A percentile compares a stretch with the other conserved stretches of the same genome.
These are phyloP conservation scores for Fagus crenata DNA, from an alignment of 306 rosid species.

Conservation along the genomic window DNA sequence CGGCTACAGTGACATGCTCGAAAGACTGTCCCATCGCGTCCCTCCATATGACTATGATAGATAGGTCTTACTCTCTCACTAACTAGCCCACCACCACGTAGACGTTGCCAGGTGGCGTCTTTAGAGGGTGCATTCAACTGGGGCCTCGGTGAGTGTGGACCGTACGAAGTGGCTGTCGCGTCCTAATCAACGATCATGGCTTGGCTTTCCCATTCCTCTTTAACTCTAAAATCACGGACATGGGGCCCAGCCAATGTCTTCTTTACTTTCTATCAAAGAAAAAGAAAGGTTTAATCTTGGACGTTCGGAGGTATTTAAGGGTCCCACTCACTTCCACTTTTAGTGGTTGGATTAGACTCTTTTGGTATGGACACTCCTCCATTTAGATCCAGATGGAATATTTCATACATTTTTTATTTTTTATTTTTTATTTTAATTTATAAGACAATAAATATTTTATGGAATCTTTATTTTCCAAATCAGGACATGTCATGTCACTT, in stretches of 20 bases:
- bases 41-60: not conserved
- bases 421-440: no score
- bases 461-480: not conserved
- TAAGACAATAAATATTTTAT: not conserved
- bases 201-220: not conserved
- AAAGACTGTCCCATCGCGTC: not conserved
- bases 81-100: no score
- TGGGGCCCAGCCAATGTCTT: no score
- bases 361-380: not conserved
- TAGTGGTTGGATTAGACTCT: not conserved
- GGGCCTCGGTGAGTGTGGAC: slow-evolving; percentile 3
- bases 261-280: no score
- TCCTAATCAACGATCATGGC: not conserved
- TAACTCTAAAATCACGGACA: not conserved
- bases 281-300: no score
- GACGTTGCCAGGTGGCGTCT: not conserved
- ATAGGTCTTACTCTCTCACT: not conserved
- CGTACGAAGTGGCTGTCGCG: slow-evolving; percentile 16
- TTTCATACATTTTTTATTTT: no score
- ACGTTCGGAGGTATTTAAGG: not conserved
- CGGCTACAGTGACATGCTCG: not conserved
- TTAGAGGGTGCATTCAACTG: not conserved
- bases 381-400: no score
- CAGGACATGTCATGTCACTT: not conserved
- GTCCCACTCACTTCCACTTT: not conserved